phyloP scores from a whole-genome alignment of 345 rosid species.

The Capsella bursapastoris region DNA sequence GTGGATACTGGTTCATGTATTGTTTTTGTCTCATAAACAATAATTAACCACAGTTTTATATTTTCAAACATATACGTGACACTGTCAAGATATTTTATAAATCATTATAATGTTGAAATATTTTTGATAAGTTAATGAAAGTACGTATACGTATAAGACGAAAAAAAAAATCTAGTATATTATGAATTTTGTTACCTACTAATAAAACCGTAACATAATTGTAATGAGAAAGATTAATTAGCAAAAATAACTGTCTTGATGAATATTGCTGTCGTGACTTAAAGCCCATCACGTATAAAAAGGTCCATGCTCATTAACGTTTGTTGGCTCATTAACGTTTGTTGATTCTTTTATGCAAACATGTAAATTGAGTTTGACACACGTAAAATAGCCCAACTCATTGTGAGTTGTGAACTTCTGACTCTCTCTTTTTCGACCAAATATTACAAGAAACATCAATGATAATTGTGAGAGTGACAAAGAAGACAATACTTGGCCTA shows the following conservation, averaged over 20 bases:
- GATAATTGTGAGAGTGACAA: neutral
- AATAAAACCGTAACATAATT: constrained; percentile 3
- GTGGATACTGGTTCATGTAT: constrained; percentile 5
- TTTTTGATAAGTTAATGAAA: neutral
- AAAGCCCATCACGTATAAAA: constrained; percentile 12
- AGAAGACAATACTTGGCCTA: neutral
- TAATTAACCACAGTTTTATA: neutral
- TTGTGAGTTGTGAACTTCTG: neutral
- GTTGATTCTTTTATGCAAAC: neutral
- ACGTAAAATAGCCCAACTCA: neutral
- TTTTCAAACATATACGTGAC: neutral
- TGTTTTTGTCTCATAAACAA: neutral
- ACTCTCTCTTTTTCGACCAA: neutral
- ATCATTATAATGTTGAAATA: neutral
- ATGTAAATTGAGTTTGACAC: neutral
- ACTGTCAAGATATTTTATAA: neutral
- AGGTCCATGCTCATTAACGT: constrained; percentile 3
- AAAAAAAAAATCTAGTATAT: constrained; percentile 4
- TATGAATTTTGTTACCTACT: neutral
- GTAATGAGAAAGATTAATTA: neutral
- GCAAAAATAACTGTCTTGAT: neutral
- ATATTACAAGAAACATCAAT: neutral
- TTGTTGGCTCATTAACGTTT: constrained; percentile 1
- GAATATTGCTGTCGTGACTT: neutral
- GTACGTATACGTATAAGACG: neutral